These are phyloP conservation scores for Elsinoe perseae DNA, from an alignment of 2,329 filamentous ascomycete genomes.

Conservation along the genomic window DNA sequence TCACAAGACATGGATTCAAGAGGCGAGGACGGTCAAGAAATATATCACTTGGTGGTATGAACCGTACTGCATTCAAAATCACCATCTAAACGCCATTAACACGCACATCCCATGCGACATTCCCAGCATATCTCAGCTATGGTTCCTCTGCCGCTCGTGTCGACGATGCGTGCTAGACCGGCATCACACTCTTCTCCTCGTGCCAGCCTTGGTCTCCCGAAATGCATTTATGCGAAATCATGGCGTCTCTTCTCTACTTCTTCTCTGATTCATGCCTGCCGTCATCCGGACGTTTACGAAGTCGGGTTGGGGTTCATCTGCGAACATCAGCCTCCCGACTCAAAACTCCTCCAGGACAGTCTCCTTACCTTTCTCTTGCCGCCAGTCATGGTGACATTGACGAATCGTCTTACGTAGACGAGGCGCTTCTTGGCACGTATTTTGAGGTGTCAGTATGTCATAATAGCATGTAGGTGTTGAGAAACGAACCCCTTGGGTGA, in stretches of 20 bases:
- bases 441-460: background rate
- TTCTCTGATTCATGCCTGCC: background rate
- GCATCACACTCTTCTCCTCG: conserved; percentile 16
- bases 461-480: background rate
- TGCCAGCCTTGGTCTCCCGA: conserved; percentile 6
- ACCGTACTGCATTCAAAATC: conserved; percentile 3
- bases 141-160: conserved; percentile 14
- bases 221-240: conserved; percentile 11
- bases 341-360: conserved; percentile 28
- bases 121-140: conserved; percentile 16
- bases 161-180: conserved; percentile 7
- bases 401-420: conserved; percentile 93
- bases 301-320: conserved; percentile 86
- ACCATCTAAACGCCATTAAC: conserved; percentile 15
- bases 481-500: conserved; percentile 65
- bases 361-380: conserved; percentile 89
- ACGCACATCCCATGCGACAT: conserved; percentile 16
- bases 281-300: conserved; percentile 42
- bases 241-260: background rate
- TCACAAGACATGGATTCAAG: background rate
- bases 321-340: conserved; percentile 22
- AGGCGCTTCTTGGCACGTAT: conserved; percentile 88
- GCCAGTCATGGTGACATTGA: conserved; percentile 94
- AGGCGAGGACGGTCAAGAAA: background rate
- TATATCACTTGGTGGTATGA: conserved; percentile 1